These are phyloP conservation scores for Trifolium pratense DNA, from an alignment of 306 rosid genomes.

Conservation along the genomic window DNA sequence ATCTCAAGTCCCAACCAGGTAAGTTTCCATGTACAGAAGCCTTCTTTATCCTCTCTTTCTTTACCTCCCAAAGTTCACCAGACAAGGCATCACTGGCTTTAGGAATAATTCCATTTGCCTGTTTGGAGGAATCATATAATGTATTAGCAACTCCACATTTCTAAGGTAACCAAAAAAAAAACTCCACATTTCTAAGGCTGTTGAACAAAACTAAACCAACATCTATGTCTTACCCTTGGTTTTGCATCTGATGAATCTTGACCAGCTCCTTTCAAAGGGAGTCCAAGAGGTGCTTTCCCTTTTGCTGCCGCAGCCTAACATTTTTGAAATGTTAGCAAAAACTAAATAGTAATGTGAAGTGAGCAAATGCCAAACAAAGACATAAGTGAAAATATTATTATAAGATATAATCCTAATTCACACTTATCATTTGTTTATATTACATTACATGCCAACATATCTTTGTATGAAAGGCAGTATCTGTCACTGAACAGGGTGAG, in stretches of 20 bases:
- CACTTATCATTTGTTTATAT: conserved; percentile 17
- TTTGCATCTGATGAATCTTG: conserved; percentile 87
- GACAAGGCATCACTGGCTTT: conserved; percentile 93
- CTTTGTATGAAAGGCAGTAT: conserved; percentile 15
- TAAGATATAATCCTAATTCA: conserved; percentile 32
- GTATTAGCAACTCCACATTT: conserved; percentile 22
- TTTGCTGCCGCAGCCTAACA: conserved; percentile 98
- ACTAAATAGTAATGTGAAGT: neutral
- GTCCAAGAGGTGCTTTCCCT: conserved; percentile 98
- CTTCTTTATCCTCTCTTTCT: conserved; percentile 81
- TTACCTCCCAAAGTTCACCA: conserved; percentile 96
- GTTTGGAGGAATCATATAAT: conserved; percentile 34
- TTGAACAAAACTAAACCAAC: conserved; percentile 22
- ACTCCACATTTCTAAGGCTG: conserved; percentile 22
- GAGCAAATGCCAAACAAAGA: conserved; percentile 23
- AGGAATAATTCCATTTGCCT: conserved; percentile 77
- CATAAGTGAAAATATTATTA: conserved; percentile 1
- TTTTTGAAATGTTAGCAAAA: conserved; percentile 40
- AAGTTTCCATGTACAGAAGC: conserved; percentile 71
- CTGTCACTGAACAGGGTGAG: conserved; percentile 23
- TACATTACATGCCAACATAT: neutral
- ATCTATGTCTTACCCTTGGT: conserved; percentile 57
- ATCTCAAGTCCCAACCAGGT: conserved; percentile 91
- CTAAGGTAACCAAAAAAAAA: too few relatives aligned
- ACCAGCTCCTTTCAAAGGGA: conserved; percentile 95